Percentiles rank a stretch among this genome's conserved stretches.
Evolutionary conservation across 2,329 filamentous ascomycete species (phyloP).

Genomic region (Neopestalotiopsis rosae): DNA sequence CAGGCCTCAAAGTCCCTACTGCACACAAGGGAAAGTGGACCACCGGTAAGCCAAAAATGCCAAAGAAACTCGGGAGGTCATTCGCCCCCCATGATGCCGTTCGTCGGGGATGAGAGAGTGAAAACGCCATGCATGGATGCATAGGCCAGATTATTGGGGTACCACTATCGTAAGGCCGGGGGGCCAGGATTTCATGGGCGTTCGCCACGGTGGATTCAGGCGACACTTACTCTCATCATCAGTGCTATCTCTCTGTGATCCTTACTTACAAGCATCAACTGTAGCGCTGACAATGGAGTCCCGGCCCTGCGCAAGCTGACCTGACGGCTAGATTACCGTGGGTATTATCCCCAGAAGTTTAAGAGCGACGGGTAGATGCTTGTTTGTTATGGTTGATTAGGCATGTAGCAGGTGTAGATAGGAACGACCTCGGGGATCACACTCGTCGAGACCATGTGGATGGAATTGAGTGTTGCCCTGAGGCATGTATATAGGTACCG

Average conservation of each 20-base stretch:
- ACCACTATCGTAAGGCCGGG: constrained; percentile 7
- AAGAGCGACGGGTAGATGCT: not conserved
- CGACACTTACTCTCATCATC: constrained; percentile 23
- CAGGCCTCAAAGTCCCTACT: not conserved
- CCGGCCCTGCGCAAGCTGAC: not conserved
- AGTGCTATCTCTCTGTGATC: constrained; percentile 25
- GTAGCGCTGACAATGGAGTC: constrained; percentile 5
- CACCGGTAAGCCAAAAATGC: not conserved
- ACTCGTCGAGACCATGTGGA: too few relatives aligned
- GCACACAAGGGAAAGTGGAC: not conserved
- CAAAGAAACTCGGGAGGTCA: not conserved
- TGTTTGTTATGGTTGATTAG: not conserved
- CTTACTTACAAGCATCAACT: constrained; percentile 18
- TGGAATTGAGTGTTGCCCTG: too few relatives aligned
- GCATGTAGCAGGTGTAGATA: not conserved
- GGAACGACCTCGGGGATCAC: too few relatives aligned
- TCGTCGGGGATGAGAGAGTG: constrained; percentile 7
- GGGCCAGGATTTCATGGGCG: not conserved
- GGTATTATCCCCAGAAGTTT: too few relatives aligned
- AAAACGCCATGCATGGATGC: constrained; percentile 19
- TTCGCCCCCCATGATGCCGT: constrained; percentile 14
- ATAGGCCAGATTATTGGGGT: constrained; percentile 14
- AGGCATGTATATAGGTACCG: too few relatives aligned
- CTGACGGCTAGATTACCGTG: not conserved
- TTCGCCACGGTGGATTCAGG: constrained; percentile 24